Base-by-base conservation (phyloP, 257 asterid genomes). In the Penstemon davidsonii region DNA sequence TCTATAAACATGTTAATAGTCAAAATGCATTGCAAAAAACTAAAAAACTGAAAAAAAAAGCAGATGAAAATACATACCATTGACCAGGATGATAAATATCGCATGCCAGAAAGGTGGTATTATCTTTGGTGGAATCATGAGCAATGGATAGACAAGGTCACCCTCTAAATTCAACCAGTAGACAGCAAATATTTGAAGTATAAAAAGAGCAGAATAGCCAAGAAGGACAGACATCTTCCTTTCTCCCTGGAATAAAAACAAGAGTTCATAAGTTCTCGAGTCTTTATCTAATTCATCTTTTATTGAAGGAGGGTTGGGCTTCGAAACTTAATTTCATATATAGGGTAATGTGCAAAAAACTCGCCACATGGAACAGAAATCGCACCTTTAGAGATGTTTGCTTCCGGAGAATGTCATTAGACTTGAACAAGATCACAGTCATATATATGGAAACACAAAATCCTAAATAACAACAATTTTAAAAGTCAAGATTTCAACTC, bases 61-160 rank as follows among this genome's bases (percentile, higher is more conserved):
- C 0, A 55, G 58, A 58, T 33, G 38, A 55, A 70, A 68, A 64
- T 61, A 7, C 82, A 51, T 75, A 90, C 97, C 96, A 36, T 90
- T 90, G 8, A 90, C 90, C 44, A 90, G 79, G 80, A 90, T 81
- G 73, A 80, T 77, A 80, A 90, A 90, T 63, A 87, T 47, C 18
- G 91, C 96, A 81, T 86, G 93, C 97, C 91, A 90, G 73, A 90
- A 90, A 56, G 97, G 97, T 12, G 94, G 97, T 72, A 86, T 80
- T 44, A 83, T 77, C 68, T 90, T 87, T 0, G 93, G 94, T 49
- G 97, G 97, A 74, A 87, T 78, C 97, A 90, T 82, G 58, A 82
- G 67, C 33, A 90, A 75, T 4, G 94, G 84, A 72, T 78, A 78
- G 72, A 82, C 83, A 71, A 90, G 74, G 49, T 77, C 87, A 72